Conservation (phyloP, 345 rosid genomes). For the Ricinus communis region DNA sequence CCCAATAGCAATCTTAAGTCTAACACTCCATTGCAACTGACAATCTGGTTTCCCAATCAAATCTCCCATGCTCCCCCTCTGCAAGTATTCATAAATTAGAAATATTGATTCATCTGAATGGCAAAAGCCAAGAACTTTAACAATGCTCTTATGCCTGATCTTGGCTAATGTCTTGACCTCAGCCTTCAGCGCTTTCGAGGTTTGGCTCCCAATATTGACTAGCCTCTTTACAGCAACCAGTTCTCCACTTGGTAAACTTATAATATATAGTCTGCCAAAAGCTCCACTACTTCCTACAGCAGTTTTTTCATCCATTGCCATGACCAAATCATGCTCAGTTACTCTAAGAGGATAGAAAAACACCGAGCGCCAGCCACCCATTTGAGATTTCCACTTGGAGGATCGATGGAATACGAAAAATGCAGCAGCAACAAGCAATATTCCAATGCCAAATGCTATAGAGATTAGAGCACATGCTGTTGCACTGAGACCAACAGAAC, state of each 20-base stretch:
- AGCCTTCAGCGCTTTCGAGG: constrained; percentile 66
- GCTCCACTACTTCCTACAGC: constrained; percentile 57
- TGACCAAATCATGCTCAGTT: constrained; percentile 66
- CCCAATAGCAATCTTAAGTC: constrained; percentile 76
- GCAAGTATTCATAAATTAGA: constrained; percentile 66
- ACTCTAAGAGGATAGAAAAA: constrained; percentile 80
- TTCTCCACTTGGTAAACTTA: constrained; percentile 76
- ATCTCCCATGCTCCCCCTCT: constrained; percentile 76
- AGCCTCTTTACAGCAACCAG: constrained; percentile 75
- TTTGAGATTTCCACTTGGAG: constrained; percentile 48
- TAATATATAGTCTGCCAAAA: constrained; percentile 58
- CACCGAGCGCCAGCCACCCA: constrained; percentile 64
- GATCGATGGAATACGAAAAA: constrained; percentile 50
- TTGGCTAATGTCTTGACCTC: constrained; percentile 85
- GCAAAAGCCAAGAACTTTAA: constrained; percentile 77
- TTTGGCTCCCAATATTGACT: constrained; percentile 53
- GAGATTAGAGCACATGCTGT: constrained; percentile 60
- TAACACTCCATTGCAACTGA: constrained; percentile 65
- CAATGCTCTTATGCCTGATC: constrained; percentile 76
- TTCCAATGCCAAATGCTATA: constrained; percentile 56
- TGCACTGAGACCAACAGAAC: constrained; percentile 33
- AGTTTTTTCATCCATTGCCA: constrained; percentile 66
- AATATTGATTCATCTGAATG: constrained; percentile 70
- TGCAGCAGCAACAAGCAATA: constrained; percentile 51
- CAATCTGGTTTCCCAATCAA: constrained; percentile 47